Evolutionary conservation across 768 basidiomycete genomes (phyloP), one percentile per base, ranked within the genome.

Genomic region (Kwoniella dejecticola): DNA sequence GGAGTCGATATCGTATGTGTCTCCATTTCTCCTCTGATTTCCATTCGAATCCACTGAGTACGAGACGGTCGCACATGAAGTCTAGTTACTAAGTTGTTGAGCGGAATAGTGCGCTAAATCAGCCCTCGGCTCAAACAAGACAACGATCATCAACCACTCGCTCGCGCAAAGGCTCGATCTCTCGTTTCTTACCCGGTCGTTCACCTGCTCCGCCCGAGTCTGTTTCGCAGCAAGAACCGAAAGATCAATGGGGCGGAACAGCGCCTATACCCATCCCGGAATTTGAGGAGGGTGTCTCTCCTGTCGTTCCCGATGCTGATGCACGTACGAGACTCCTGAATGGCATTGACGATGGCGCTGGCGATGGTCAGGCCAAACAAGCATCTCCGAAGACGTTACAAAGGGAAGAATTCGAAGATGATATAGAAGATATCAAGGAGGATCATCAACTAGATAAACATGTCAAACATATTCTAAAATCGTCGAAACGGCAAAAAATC

Each of bases 401-500:
- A 50, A 30, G 48, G 19, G 40, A 61, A 48, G 57, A 69, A 42
- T 38, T 62, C 26, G 48, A 62, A 21, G 56, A 64, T 29, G 67
- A 64, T 33, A 31, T 64, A 12, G 52, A 45, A 27, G 45, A 55
- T 41, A 62, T 70, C 24, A 66, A 67, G 46, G 55, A 71, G 13
- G 71, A 77, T 31, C 75, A 80, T 66, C 80, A 82, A 21, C 80
- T 91, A 7, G 90, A 91, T 77, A 82, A 83, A 27, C 90, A 91
- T 80, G 88, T 93, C 30, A 85, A 89, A 54, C 87, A 90, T 66
- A 84, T 90, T 1, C 82, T 93, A 4, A 81, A 81, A 17, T 21
- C 46, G 19, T 46, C 56, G 5, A 84, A 85, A 58, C 84, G 84
- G 15, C 85, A 86, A 15, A 85, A 83, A 59, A 77, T 83, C 56